A percentile compares a stretch with the other conserved stretches of the same genome.
Evolutionary conservation across 2,329 filamentous ascomycete genomes (phyloP).

Genomic region (Penicillium sp.): DNA sequence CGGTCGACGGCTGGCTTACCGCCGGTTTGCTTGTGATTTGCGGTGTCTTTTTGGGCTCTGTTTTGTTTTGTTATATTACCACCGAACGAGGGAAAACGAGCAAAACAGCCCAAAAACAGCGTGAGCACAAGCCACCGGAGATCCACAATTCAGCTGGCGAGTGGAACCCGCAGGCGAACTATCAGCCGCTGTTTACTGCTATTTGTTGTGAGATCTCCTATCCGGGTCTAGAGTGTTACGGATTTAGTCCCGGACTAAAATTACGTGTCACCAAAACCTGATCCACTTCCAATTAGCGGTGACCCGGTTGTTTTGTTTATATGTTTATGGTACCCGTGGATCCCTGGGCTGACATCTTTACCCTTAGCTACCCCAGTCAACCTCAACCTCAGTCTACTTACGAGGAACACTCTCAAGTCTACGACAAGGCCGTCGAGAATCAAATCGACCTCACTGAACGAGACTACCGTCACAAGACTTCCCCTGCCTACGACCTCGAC

Average conservation of each 20-base stretch:
- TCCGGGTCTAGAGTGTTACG: constrained; percentile 23
- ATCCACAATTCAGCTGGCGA: constrained; percentile 5
- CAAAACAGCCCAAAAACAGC: not conserved
- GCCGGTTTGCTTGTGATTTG: constrained; percentile 10
- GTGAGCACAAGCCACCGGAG: not conserved
- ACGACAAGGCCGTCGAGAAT: constrained; percentile 46
- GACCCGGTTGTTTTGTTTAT: constrained; percentile 28
- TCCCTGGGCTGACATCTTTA: constrained; percentile 23
- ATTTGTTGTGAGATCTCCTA: constrained; percentile 24
- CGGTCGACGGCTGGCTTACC: too few species aligned
- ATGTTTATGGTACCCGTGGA: constrained; percentile 23
- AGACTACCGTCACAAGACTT: constrained; percentile 66
- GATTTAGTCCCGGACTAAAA: constrained; percentile 22
- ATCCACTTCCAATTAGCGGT: constrained; percentile 31
- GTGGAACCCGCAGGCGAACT: constrained; percentile 15
- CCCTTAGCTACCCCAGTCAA: constrained; percentile 52
- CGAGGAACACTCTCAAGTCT: constrained; percentile 44
- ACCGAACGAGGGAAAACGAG: not conserved
- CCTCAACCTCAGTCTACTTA: constrained; percentile 54
- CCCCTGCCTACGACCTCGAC: constrained; percentile 54
- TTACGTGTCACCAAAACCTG: constrained; percentile 26
- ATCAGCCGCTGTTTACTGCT: constrained; percentile 2
- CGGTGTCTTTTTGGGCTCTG: constrained; percentile 3
- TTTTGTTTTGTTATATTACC: not conserved
- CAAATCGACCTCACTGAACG: constrained; percentile 57